These are phyloP conservation scores for Phytopythium boreale DNA, from an alignment of 352 stramenopile species.

Conservation along the genomic window DNA sequence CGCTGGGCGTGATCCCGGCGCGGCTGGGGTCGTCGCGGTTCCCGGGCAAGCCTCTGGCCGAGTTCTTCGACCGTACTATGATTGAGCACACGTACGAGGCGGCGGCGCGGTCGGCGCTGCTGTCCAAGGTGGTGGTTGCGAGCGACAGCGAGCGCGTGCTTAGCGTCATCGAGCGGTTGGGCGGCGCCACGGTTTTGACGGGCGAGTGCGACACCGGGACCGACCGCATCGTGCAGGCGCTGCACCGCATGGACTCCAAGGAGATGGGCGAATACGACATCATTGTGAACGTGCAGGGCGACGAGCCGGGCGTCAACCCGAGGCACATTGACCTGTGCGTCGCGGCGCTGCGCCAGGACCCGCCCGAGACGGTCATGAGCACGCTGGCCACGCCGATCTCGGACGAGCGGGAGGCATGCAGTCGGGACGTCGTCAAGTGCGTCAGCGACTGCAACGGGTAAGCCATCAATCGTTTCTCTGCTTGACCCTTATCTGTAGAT, in stretches of 20 bases:
- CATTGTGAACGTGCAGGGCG: slow-evolving; percentile 83
- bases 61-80: slow-evolving; percentile 82
- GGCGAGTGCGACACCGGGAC: slow-evolving; percentile 67
- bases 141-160: slow-evolving; percentile 70
- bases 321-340: slow-evolving; percentile 74
- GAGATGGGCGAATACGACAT: slow-evolving; percentile 64
- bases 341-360: slow-evolving; percentile 42
- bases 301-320: slow-evolving; percentile 79
- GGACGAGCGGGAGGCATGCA: slow-evolving; percentile 48
- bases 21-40: slow-evolving; percentile 73
- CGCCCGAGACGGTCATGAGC: slow-evolving; percentile 63
- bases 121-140: slow-evolving; percentile 74
- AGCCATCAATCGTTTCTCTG: not conserved
- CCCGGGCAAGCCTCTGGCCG: slow-evolving; percentile 67
- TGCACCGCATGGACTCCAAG: slow-evolving; percentile 31
- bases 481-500: not conserved
- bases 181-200: slow-evolving; percentile 57
- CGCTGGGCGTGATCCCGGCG: slow-evolving; percentile 76
- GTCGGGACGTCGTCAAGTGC: slow-evolving; percentile 77
- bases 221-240: slow-evolving; percentile 68
- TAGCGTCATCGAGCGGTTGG: slow-evolving; percentile 37
- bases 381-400: slow-evolving; percentile 69
- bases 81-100: slow-evolving; percentile 82
- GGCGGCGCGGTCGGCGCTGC: slow-evolving; percentile 36
- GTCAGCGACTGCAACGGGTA: slow-evolving; percentile 60